phyloP scores from a whole-genome alignment of 139 green algal species.

The Coelastrella sp. region DNA sequence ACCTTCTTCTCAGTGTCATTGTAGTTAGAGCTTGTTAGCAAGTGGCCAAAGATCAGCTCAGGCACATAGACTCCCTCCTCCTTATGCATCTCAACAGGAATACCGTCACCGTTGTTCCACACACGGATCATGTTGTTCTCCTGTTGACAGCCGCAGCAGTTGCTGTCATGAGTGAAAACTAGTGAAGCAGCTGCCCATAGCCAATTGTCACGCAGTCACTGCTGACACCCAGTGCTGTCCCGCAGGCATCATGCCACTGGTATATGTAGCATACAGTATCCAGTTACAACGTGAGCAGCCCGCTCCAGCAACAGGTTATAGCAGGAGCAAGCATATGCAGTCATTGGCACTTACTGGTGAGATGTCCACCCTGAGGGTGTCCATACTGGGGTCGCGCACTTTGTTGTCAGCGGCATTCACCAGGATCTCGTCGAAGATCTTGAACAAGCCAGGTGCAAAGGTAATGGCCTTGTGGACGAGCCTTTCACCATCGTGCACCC shows the following conservation, averaged over 20 bases:
- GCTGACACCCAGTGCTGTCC: no score
- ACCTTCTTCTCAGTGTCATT: slow-evolving; percentile 99
- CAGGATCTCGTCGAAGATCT: slow-evolving; percentile 99
- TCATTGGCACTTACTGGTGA: slow-evolving; percentile 70
- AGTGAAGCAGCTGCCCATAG: no score
- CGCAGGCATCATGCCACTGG: no score
- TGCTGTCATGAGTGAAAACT: neutral
- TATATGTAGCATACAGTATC: no score
- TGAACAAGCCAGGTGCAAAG: slow-evolving; percentile 97
- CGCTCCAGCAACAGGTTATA: no score
- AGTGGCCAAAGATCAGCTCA: slow-evolving; percentile 99
- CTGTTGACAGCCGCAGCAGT: slow-evolving; percentile 52
- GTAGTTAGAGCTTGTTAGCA: slow-evolving; percentile 99
- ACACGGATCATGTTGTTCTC: slow-evolving; percentile 85
- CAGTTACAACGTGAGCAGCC: no score
- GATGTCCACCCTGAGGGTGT: slow-evolving; percentile 90
- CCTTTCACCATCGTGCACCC: slow-evolving; percentile 90
- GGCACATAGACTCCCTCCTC: slow-evolving; percentile 97
- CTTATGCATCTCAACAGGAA: slow-evolving; percentile 98
- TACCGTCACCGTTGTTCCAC: slow-evolving; percentile 96
- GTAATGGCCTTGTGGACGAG: slow-evolving; percentile 69
- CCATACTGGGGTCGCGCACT: slow-evolving; percentile 94
- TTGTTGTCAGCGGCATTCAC: slow-evolving; percentile 99
- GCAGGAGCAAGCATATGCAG: no score
- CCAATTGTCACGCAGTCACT: no score